These are phyloP conservation scores for Fraxinus floribunda DNA, from an alignment of 305 asterid species.

Conservation along the genomic window DNA sequence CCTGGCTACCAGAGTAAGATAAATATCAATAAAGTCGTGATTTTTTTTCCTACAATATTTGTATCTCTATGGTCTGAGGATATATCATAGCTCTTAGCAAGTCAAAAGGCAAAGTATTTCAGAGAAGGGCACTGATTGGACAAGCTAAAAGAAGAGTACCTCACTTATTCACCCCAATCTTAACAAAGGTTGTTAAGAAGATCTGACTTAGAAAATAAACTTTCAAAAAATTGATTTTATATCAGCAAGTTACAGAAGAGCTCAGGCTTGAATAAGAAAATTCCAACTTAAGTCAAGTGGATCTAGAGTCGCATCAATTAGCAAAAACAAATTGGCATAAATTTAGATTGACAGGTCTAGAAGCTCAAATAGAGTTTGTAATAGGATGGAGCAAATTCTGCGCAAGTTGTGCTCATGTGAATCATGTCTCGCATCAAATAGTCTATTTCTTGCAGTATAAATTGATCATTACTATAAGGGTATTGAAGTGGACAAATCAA, in stretches of 20 bases:
- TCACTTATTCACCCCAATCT: slow-evolving; percentile 11
- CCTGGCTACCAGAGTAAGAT: slow-evolving; percentile 68
- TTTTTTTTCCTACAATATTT: neutral
- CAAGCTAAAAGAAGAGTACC: slow-evolving; percentile 4
- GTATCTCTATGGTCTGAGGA: neutral
- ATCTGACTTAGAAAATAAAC: slow-evolving; percentile 12
- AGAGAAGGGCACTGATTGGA: slow-evolving; percentile 10
- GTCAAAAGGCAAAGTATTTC: neutral
- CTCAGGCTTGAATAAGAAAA: slow-evolving; percentile 15
- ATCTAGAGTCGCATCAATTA: neutral
- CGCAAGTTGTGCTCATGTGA: neutral
- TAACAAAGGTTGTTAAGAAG: slow-evolving; percentile 6
- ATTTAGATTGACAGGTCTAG: neutral
- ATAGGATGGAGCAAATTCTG: neutral
- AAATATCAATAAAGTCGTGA: slow-evolving; percentile 15
- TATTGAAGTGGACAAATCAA: slow-evolving; percentile 1
- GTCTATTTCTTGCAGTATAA: slow-evolving; percentile 2
- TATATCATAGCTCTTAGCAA: neutral
- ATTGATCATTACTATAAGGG: slow-evolving; percentile 3
- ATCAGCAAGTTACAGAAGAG: slow-evolving; percentile 6
- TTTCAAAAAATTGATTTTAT: slow-evolving; percentile 2
- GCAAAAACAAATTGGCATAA: neutral
- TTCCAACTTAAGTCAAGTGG: neutral
- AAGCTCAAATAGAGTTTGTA: slow-evolving; percentile 11
- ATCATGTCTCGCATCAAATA: neutral